Evolutionary conservation across 1,284 basidiomycete genomes (phyloP).

Genomic region (Ustilago lituana): DNA sequence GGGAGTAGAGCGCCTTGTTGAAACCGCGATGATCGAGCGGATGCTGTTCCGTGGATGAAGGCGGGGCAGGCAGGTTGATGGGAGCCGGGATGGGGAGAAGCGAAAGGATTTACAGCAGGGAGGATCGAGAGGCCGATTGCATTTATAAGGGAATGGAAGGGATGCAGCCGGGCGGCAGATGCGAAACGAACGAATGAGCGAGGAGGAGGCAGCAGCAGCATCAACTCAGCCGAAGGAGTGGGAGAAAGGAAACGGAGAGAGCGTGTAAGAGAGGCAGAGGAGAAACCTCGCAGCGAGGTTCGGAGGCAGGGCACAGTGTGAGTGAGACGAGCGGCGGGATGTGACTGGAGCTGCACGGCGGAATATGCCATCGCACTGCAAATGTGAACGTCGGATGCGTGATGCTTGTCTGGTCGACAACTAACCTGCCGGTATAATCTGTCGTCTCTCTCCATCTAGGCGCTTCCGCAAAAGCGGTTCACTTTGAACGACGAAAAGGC

Average conservation of each 20-base stretch:
- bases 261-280: background rate
- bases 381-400: no score
- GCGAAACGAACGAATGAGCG: conserved; percentile 25
- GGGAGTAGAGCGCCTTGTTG: conserved; percentile 1
- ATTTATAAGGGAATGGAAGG: conserved; percentile 19
- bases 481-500: no score
- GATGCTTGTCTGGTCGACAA: no score
- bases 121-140: conserved; percentile 12
- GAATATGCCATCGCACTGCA: no score
- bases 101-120: conserved; percentile 20
- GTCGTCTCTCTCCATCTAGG: no score
- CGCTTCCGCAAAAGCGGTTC: no score
- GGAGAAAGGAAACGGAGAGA: background rate
- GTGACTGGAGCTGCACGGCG: no score
- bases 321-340: no score
- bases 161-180: conserved; percentile 31
- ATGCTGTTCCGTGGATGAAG: conserved; percentile 4
- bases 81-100: conserved; percentile 1
- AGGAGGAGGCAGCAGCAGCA: background rate
- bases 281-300: no score
- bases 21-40: conserved; percentile 1
- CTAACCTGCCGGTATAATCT: no score
- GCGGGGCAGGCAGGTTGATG: conserved; percentile 5
- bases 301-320: no score
- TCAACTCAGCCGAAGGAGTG: conserved; percentile 7